Percentiles rank a stretch among this genome's conserved stretches.
phyloP scores from a whole-genome alignment of 768 basidiomycete genomes.

The Chalciporus chontae region DNA sequence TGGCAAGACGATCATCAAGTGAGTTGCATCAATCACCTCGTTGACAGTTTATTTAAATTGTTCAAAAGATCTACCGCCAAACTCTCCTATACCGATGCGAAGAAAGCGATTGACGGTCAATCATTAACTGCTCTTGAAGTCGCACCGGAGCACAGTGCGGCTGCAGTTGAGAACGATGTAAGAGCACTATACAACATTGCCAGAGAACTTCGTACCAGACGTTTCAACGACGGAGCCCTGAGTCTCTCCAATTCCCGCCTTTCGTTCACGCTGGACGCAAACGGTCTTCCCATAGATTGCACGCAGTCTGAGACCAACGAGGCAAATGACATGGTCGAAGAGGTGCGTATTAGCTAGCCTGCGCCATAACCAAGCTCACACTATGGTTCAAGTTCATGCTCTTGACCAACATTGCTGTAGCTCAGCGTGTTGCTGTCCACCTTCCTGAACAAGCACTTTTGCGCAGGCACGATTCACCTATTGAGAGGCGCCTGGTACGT shows the following conservation, averaged over 20 bases:
- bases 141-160: constrained; percentile 51
- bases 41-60: constrained; percentile 1
- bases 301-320: constrained; percentile 58
- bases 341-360: constrained; percentile 48
- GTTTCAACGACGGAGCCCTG: constrained; percentile 80
- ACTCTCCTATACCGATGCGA: constrained; percentile 78
- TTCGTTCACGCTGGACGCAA: constrained; percentile 75
- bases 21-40: constrained; percentile 19
- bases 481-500: constrained; percentile 82
- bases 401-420: constrained; percentile 83
- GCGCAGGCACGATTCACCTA: constrained; percentile 88
- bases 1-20: constrained; percentile 90
- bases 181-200: constrained; percentile 65
- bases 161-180: constrained; percentile 75
- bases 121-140: constrained; percentile 51
- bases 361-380: constrained; percentile 2
- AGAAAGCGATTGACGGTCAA: constrained; percentile 76
- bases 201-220: constrained; percentile 62
- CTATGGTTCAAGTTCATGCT: constrained; percentile 76
- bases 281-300: constrained; percentile 79
- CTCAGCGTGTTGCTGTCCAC: constrained; percentile 89
- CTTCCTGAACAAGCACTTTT: constrained; percentile 97
- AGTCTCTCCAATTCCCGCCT: constrained; percentile 66
- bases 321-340: constrained; percentile 82
- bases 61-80: constrained; percentile 74